A percentile compares a stretch with the other conserved stretches of the same genome.
phyloP scores from a whole-genome alignment of 495 filamentous ascomycete genomes.

The Aspergillus mulundensis region DNA sequence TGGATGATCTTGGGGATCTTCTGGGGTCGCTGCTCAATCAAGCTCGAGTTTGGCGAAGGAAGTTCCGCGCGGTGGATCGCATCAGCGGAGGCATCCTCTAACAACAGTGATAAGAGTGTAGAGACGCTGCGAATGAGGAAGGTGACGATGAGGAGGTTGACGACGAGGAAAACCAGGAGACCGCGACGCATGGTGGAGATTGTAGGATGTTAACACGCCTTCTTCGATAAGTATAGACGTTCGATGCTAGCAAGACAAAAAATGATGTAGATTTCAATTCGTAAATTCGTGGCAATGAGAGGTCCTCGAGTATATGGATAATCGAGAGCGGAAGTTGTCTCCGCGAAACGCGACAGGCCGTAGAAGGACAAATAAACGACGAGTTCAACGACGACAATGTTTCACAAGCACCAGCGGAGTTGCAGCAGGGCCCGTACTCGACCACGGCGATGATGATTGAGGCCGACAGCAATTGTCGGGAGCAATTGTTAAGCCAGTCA shows the following conservation, averaged over 20 bases:
- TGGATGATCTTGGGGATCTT: slow-evolving; percentile 89
- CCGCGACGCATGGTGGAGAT: slow-evolving; percentile 57
- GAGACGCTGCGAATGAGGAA: slow-evolving; percentile 60
- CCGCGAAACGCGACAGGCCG: neutral
- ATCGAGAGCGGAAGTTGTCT: neutral
- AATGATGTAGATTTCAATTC: slow-evolving; percentile 4
- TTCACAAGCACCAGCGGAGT: neutral
- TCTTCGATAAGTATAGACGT: slow-evolving; percentile 5
- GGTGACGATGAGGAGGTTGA: slow-evolving; percentile 55
- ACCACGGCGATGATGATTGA: neutral
- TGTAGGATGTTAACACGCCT: slow-evolving; percentile 6
- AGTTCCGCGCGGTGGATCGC: slow-evolving; percentile 62
- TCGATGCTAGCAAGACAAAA: neutral
- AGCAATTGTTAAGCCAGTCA: neutral
- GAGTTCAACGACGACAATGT: neutral
- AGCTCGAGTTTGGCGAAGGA: slow-evolving; percentile 57
- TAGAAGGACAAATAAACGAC: neutral
- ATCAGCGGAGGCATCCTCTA: slow-evolving; percentile 63
- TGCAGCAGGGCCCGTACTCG: neutral
- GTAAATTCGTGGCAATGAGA: slow-evolving; percentile 6
- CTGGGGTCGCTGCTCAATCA: slow-evolving; percentile 56
- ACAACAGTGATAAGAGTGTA: slow-evolving; percentile 58
- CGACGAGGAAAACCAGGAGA: slow-evolving; percentile 57
- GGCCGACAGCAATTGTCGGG: neutral
- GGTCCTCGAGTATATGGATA: neutral